These are phyloP conservation scores for Coniochaeta hoffmannii DNA, from an alignment of 2,329 filamentous ascomycete genomes.

Conservation along the genomic window DNA sequence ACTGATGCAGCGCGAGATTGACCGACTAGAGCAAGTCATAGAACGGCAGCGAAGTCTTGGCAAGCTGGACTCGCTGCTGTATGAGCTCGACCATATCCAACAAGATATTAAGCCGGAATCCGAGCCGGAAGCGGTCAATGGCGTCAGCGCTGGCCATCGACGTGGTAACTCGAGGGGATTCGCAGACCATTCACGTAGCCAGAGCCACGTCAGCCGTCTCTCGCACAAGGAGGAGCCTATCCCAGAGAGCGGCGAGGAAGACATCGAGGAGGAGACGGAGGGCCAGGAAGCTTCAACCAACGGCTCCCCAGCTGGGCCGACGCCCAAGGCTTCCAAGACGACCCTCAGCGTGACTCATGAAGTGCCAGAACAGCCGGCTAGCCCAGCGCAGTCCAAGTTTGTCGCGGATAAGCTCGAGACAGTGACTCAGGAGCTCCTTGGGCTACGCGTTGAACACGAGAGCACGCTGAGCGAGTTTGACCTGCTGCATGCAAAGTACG, in stretches of 20 bases:
- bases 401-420: slow-evolving; percentile 89
- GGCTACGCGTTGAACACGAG: slow-evolving; percentile 87
- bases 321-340: slow-evolving; percentile 13
- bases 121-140: slow-evolving; percentile 29
- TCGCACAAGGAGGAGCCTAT: slow-evolving; percentile 49
- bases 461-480: slow-evolving; percentile 74
- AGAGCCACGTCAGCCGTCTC: slow-evolving; percentile 46
- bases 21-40: slow-evolving; percentile 87
- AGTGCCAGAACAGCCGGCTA: slow-evolving; percentile 39
- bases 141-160: slow-evolving; percentile 28
- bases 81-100: slow-evolving; percentile 78
- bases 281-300: slow-evolving; percentile 24
- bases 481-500: slow-evolving; percentile 78
- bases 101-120: slow-evolving; percentile 42
- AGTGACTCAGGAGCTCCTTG: slow-evolving; percentile 85
- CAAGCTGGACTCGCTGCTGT: slow-evolving; percentile 84
- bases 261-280: slow-evolving; percentile 20
- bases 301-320: slow-evolving; percentile 14
- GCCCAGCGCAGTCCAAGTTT: slow-evolving; percentile 73
- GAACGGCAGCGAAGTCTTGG: slow-evolving; percentile 92
- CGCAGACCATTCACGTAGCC: slow-evolving; percentile 45
- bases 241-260: slow-evolving; percentile 41
- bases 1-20: slow-evolving; percentile 93
- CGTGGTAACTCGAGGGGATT: slow-evolving; percentile 31
- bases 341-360: slow-evolving; percentile 9